These are phyloP conservation scores for Flaveria trinervia DNA, from an alignment of 129 eudicot genomes.

Conservation along the genomic window DNA sequence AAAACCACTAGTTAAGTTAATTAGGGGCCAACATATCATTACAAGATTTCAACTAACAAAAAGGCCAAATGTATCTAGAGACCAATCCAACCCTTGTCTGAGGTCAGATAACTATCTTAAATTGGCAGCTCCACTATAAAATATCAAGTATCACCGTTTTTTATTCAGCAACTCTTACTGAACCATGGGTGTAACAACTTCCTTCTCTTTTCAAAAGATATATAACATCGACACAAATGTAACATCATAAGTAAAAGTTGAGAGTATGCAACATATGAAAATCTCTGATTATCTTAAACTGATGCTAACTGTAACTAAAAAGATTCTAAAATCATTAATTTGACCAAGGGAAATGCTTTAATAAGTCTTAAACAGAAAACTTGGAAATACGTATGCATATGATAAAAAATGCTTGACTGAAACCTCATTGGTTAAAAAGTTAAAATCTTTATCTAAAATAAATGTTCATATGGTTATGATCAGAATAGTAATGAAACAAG, in stretches of 20 bases:
- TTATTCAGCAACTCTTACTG: constrained; percentile 17
- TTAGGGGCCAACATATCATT: constrained; percentile 26
- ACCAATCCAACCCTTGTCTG: constrained; percentile 20
- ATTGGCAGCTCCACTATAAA: constrained; percentile 11
- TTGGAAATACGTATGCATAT: neutral
- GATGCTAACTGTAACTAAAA: neutral
- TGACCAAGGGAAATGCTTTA: constrained; percentile 1
- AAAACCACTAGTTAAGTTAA: constrained; percentile 42
- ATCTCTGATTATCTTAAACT: neutral
- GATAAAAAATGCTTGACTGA: neutral
- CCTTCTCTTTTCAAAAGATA: neutral
- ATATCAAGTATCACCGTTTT: constrained; percentile 7
- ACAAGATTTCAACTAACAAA: constrained; percentile 24
- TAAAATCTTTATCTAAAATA: constrained; percentile 13
- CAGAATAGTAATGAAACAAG: neutral
- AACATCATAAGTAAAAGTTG: neutral
- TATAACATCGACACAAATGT: neutral
- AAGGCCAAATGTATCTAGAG: constrained; percentile 2
- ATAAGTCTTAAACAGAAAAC: neutral
- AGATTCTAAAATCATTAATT: neutral
- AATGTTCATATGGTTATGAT: neutral
- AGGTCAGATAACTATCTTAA: constrained; percentile 12
- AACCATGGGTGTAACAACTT: neutral
- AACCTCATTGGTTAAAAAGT: neutral
- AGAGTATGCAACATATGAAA: neutral